A percentile compares a stretch with the other conserved stretches of the same genome.
Evolutionary conservation across 192 early-diverging fungal species (phyloP).

Genomic region (Rhizophagus clarus): DNA sequence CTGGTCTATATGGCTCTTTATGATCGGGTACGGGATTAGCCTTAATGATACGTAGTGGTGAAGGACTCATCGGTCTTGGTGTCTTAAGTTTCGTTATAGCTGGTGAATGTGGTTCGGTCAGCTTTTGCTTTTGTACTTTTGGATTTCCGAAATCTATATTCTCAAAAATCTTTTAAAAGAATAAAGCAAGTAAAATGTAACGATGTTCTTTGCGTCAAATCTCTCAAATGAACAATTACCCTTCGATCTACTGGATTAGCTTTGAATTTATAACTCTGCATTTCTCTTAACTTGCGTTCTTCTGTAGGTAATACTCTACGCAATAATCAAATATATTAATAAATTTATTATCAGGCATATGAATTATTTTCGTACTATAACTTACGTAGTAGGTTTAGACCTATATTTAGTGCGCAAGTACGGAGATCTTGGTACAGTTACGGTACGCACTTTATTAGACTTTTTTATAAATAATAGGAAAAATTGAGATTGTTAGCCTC

Average conservation of each 20-base stretch:
- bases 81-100: constrained; percentile 2
- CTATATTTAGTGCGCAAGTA: neutral
- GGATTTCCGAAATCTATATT: neutral
- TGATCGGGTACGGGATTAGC: constrained; percentile 8
- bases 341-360: neutral
- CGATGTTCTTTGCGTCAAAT: neutral
- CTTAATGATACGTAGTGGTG: neutral
- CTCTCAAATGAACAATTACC: neutral
- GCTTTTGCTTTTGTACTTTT: neutral
- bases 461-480: neutral
- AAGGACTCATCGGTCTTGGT: neutral
- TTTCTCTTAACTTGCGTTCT: neutral
- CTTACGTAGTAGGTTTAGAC: neutral
- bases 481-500: neutral
- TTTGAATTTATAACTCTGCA: neutral
- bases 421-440: neutral
- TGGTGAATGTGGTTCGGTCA: neutral
- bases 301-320: neutral
- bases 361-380: neutral
- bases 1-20: constrained; percentile 10
- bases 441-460: neutral
- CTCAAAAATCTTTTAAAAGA: neutral
- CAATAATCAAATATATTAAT: neutral
- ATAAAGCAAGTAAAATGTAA: neutral
- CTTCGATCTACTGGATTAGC: neutral